phyloP scores from a whole-genome alignment of 139 green algal species.

The Chlorella sp. region DNA sequence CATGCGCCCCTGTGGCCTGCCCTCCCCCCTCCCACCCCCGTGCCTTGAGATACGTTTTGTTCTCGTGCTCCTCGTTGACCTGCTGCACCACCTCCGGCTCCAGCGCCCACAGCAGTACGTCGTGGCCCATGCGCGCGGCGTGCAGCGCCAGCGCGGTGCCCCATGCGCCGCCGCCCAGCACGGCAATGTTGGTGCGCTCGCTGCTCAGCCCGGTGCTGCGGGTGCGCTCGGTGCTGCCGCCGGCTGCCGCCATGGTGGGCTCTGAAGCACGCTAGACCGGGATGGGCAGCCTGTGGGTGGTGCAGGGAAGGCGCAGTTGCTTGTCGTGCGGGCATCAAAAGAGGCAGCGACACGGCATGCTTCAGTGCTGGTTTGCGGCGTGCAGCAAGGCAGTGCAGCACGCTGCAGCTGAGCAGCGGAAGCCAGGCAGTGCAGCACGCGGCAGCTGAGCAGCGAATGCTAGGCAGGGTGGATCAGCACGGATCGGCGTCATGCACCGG shows the following conservation, averaged over 20 bases:
- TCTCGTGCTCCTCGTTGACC: slow-evolving; percentile 78
- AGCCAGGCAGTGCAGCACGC: neutral
- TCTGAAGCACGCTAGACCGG: neutral
- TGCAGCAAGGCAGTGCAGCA: neutral
- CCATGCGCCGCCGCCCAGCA: slow-evolving; percentile 84
- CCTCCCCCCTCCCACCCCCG: neutral
- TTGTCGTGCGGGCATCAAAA: too few species aligned
- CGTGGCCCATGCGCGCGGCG: slow-evolving; percentile 72
- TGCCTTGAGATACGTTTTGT: slow-evolving; percentile 70
- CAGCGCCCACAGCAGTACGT: slow-evolving; percentile 71
- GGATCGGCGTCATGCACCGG: neutral
- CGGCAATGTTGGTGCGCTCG: slow-evolving; percentile 51
- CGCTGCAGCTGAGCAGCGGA: neutral
- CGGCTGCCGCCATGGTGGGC: neutral
- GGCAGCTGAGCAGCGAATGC: too few species aligned
- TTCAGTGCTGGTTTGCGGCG: too few species aligned
- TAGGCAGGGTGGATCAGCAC: neutral
- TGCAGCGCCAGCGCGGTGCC: slow-evolving; percentile 82
- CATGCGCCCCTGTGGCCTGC: too few species aligned
- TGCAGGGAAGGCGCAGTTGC: too few species aligned
- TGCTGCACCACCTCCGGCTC: slow-evolving; percentile 69
- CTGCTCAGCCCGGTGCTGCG: slow-evolving; percentile 13
- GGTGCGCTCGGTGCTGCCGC: neutral
- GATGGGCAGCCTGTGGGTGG: neutral
- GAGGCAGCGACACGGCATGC: too few species aligned